A percentile compares a stretch with the other conserved stretches of the same genome.
Evolutionary conservation across 2,329 filamentous ascomycete species (phyloP).

Genomic region (Claviceps arundinis): DNA sequence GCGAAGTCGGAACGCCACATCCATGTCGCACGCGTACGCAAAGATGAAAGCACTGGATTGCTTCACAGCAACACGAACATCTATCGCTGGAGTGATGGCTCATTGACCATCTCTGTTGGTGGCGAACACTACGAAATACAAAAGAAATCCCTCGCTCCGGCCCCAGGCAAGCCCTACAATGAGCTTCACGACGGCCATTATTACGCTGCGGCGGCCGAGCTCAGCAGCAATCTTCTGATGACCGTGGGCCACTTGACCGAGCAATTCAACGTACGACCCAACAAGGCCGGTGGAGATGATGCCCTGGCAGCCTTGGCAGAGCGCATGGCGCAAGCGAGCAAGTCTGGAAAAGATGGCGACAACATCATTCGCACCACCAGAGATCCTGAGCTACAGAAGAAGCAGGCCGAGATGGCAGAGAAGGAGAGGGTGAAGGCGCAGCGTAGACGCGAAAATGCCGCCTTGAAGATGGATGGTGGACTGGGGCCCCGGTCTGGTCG

Average conservation of each 20-base stretch:
- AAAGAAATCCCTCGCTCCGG: conserved; percentile 55
- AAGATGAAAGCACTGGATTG: conserved; percentile 49
- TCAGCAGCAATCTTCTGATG: conserved; percentile 54
- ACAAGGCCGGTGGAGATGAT: conserved; percentile 55
- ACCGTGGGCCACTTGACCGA: conserved; percentile 66
- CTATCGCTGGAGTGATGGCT: conserved; percentile 69
- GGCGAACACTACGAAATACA: conserved; percentile 64
- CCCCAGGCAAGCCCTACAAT: conserved; percentile 45
- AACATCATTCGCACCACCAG: conserved; percentile 58
- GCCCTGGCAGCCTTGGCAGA: conserved; percentile 56
- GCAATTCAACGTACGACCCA: conserved; percentile 55
- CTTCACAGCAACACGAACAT: conserved; percentile 65
- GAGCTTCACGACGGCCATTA: conserved; percentile 60
- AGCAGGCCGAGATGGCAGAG: conserved; percentile 59
- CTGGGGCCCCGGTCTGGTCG: conserved; percentile 31
- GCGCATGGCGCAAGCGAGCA: conserved; percentile 50
- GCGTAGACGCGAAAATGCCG: conserved; percentile 53
- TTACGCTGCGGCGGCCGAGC: conserved; percentile 60
- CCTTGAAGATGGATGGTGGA: conserved; percentile 49
- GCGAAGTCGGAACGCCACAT: conserved; percentile 42
- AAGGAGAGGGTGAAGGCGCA: conserved; percentile 58
- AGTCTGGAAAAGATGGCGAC: conserved; percentile 40
- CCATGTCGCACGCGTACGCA: conserved; percentile 56
- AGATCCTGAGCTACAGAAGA: conserved; percentile 64
- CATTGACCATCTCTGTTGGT: conserved; percentile 60